Base-by-base conservation (phyloP, 306 rosid genomes). In the Mimosa bimucronata region DNA sequence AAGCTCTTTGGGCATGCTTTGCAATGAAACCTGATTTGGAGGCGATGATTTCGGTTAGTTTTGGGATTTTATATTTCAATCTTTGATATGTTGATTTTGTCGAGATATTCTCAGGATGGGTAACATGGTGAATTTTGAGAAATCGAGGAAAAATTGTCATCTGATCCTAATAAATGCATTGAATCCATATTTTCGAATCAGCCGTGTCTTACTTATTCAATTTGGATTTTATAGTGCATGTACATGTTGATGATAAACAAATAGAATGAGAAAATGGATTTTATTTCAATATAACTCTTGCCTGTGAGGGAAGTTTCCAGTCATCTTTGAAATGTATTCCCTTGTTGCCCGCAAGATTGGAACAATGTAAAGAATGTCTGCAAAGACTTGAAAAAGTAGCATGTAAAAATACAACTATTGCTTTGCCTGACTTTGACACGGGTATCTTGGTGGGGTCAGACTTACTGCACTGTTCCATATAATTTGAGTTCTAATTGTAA, bases 1-100 rank as follows among this genome's bases (percentile, higher is more conserved):
- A 95, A 79, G 97, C 98, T 25, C 96, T 95, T 37, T 91, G 97
- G 98, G 97, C 98, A 45, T 92, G 98, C 88, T 95, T 91, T 79
- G 94, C 98, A 37, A 18, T 95, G 91, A 87, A 72, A 80, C 98
- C 98, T 74, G 72, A 86, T 88, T 78, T 67, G 77, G 98, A 90
- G 85, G 97, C 98, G 80, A 89, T 92, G 97, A 90, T 62, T 78
- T 23, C 97, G 81, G 98, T 94, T 44, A 69, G 70, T 66, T 77
- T 29, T 80, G 73, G 64, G 66, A 44, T 18, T 42, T 25, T 72
- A 26, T 68, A 73, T 76, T 67, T 73, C 41, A 41, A 28, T 79
- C 71, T 72, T 74, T 50, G 15, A 30, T 25, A 50, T 68, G n/a
- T 12, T 40, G n/a, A 31, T 69, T 69, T 69, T 69, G 31, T 41